Evolutionary conservation across 73 alveolate genomes (phyloP), one percentile per base, ranked within the genome.

Genomic region (Symbiodinium natans): DNA sequence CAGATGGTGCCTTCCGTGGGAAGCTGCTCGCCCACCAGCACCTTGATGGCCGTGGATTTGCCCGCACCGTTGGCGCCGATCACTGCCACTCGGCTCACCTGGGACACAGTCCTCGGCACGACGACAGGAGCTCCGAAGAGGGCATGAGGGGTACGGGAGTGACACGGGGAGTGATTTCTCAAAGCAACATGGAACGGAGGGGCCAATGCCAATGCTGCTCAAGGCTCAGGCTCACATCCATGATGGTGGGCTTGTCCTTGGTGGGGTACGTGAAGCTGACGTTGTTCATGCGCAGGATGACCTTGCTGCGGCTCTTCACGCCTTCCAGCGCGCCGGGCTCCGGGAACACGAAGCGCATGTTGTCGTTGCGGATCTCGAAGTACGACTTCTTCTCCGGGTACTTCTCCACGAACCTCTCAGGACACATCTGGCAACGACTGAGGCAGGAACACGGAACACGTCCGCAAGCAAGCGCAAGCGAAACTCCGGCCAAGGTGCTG

Each of bases 291-390:
- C 96, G 86, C 96, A 89, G 40, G 21, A 89, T 71, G 46, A 89
- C 95, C 96, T 89, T 89, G 83, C 87, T 63, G 86, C 96, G 96
- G 96, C 96, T 92, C 98, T 92, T 92, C 86, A 92, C 98, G n/a
- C 98, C 98, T 41, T 92, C 98, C 68, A 92, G 33, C 41, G 90
- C 42, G 0, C 98, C 98, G 33, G 98, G 98, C 92, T 92, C 98
- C 15, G 98, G 98, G 83, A 92, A 92, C 43, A 38, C 82, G 59
- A 92, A 92, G 92, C 77, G 75, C 98, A 89, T 89, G 96, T 46
- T 68, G 38, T 89, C 96, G 75, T 89, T 89, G 87, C 87, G 39
- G 75, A 89, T 63, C 87, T 89, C 96, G 96, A 89, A 89, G 74
- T 89, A 89, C 36, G 96, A 84, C 96, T 89, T 89, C 96, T 89